These are phyloP conservation scores for Fusarium poae DNA, from an alignment of 2,329 filamentous ascomycete species.

Conservation along the genomic window DNA sequence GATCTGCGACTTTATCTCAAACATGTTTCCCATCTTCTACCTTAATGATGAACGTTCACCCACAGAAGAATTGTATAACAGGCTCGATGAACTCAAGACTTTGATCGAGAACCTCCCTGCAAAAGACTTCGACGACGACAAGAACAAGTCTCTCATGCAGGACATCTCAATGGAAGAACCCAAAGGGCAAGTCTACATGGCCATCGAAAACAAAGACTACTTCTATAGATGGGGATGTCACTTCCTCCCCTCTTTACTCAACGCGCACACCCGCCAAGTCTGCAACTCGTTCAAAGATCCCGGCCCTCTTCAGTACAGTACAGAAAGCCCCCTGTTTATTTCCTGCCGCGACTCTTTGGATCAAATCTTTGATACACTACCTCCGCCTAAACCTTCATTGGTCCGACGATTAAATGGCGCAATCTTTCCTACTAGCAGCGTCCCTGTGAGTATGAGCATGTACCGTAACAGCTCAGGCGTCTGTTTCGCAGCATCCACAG, in stretches of 20 bases:
- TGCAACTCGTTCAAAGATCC: conserved; percentile 74
- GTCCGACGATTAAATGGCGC: neutral
- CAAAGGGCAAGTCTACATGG: conserved; percentile 64
- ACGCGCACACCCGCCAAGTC: conserved; percentile 68
- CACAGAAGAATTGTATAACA: conserved; percentile 1
- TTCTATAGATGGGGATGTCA: conserved; percentile 68
- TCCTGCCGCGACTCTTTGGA: conserved; percentile 64
- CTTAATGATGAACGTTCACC: conserved; percentile 52
- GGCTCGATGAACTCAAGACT: conserved; percentile 45
- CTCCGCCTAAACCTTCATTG: conserved; percentile 58
- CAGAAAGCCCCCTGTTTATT: conserved; percentile 64
- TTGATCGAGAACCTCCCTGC: conserved; percentile 56
- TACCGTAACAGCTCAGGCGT: conserved; percentile 59
- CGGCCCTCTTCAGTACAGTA: conserved; percentile 67
- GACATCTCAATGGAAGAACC: conserved; percentile 62
- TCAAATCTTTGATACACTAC: conserved; percentile 61
- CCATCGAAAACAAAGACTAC: conserved; percentile 55
- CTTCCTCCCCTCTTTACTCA: conserved; percentile 68
- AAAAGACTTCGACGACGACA: conserved; percentile 52
- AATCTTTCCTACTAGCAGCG: neutral
- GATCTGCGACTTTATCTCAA: conserved; percentile 64
- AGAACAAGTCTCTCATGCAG: conserved; percentile 61
- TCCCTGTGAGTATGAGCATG: conserved; percentile 55
- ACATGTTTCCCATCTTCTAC: conserved; percentile 57
- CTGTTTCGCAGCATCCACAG: conserved; percentile 67